These are phyloP conservation scores for Tricholomella constricta DNA, from an alignment of 768 basidiomycete species.

Conservation along the genomic window DNA sequence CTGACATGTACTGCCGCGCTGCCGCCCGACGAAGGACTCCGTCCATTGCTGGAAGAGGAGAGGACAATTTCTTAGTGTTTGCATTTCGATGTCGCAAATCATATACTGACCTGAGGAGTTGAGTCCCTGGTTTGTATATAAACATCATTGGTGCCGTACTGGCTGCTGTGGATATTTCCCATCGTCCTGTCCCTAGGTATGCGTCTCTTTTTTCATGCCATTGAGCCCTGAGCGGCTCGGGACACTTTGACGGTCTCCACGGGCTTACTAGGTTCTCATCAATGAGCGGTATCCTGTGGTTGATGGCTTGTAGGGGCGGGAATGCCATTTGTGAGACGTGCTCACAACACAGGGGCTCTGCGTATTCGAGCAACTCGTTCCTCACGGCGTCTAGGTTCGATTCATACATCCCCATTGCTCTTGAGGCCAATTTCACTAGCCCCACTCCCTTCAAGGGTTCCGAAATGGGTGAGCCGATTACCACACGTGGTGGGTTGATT, in stretches of 20 bases:
- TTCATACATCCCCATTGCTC: background rate
- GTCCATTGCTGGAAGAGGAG: no score
- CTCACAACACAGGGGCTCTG: background rate
- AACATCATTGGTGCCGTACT: no score
- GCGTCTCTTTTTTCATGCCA: constrained; percentile 13
- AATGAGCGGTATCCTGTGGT: constrained; percentile 36
- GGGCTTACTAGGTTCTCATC: constrained; percentile 26
- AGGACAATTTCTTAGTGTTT: no score
- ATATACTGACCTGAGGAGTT: no score
- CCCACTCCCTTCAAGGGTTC: background rate
- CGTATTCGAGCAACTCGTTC: background rate
- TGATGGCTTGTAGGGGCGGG: constrained; percentile 31
- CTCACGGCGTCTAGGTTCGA: background rate
- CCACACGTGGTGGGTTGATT: background rate
- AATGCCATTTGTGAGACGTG: constrained; percentile 5
- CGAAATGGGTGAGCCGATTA: background rate
- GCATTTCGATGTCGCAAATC: no score
- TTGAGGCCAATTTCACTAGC: background rate
- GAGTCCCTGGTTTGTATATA: background rate
- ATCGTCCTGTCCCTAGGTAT: constrained; percentile 5
- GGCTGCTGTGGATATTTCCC: no score
- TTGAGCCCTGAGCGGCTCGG: constrained; percentile 6
- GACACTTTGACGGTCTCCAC: constrained; percentile 14
- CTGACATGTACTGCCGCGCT: background rate
- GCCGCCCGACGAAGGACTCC: no score